phyloP scores from a whole-genome alignment of 148 eudicot species.

The Cornus controversa region DNA sequence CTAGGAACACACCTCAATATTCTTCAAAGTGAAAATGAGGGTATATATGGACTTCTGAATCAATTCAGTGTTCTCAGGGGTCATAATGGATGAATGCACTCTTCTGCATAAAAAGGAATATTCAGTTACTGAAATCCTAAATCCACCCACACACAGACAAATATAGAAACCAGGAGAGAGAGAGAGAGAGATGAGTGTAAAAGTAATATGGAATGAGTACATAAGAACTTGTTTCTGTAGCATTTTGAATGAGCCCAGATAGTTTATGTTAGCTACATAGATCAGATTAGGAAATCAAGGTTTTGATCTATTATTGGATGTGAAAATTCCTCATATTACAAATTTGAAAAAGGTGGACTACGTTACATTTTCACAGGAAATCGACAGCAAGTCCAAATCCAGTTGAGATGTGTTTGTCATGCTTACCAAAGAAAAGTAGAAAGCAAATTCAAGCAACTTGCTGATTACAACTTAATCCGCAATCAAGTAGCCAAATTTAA shows the following conservation, averaged over 20 bases:
- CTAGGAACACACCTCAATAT: constrained; percentile 59
- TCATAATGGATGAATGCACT: constrained; percentile 77
- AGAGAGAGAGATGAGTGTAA: neutral
- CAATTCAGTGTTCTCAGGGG: constrained; percentile 88
- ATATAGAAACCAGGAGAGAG: neutral
- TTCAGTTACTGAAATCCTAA: neutral
- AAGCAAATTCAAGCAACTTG: too few relatives aligned
- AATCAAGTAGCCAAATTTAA: too few relatives aligned
- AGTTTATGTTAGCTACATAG: neutral
- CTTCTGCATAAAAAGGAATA: constrained; percentile 37
- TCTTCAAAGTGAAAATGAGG: constrained; percentile 80
- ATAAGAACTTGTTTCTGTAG: neutral
- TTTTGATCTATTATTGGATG: too few relatives aligned
- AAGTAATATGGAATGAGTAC: neutral
- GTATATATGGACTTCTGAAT: constrained; percentile 86
- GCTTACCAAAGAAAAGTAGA: too few relatives aligned
- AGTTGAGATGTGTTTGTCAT: too few relatives aligned
- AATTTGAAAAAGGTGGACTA: too few relatives aligned
- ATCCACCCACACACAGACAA: neutral
- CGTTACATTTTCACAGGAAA: too few relatives aligned
- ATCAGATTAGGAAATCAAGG: too few relatives aligned
- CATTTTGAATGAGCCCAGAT: neutral
- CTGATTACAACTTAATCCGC: too few relatives aligned
- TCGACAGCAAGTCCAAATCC: too few relatives aligned
- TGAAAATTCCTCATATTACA: too few relatives aligned